Percentiles rank a stretch among this genome's conserved stretches.
Conservation (phyloP, 2,329 filamentous ascomycete genomes). For the Chaetomium globosum region DNA sequence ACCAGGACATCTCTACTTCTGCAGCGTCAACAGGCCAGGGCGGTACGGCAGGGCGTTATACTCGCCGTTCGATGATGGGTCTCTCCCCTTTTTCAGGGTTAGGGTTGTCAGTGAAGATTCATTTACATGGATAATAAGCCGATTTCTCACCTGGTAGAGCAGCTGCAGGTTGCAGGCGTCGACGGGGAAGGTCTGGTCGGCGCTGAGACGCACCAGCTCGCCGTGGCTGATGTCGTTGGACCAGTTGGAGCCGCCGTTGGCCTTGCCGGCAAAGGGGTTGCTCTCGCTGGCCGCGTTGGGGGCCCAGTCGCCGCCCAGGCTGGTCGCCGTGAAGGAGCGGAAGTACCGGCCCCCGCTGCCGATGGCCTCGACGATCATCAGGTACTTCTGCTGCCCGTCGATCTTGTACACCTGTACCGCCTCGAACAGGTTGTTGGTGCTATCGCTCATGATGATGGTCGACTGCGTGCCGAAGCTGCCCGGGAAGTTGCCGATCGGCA, state of each 20-base stretch:
- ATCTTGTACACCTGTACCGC: conserved; percentile 68
- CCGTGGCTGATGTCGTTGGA: conserved; percentile 69
- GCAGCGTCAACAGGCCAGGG: conserved; percentile 58
- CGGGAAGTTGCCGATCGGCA: conserved; percentile 65
- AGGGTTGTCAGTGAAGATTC: too few relatives aligned
- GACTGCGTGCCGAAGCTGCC: conserved; percentile 58
- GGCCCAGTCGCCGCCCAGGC: conserved; percentile 61
- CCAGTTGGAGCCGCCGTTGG: conserved; percentile 66
- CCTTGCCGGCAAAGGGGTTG: conserved; percentile 67
- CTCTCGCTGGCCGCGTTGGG: conserved; percentile 57
- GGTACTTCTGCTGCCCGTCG: conserved; percentile 57
- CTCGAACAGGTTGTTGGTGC: conserved; percentile 62
- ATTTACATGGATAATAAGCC: too few relatives aligned
- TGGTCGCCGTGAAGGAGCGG: conserved; percentile 65
- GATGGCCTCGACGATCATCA: conserved; percentile 69
- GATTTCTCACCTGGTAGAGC: conserved; percentile 57
- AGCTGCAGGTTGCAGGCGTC: conserved; percentile 67
- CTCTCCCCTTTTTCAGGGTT: too few relatives aligned
- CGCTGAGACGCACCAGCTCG: conserved; percentile 58
- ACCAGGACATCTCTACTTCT: neutral
- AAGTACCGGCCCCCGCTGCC: conserved; percentile 63
- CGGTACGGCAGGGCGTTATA: conserved; percentile 59
- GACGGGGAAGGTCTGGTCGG: conserved; percentile 65
- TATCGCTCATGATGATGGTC: conserved; percentile 56
- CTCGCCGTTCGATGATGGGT: too few relatives aligned